Evolutionary conservation across 306 rosid genomes (phyloP).

Genomic region (Clitoria ternatea): DNA sequence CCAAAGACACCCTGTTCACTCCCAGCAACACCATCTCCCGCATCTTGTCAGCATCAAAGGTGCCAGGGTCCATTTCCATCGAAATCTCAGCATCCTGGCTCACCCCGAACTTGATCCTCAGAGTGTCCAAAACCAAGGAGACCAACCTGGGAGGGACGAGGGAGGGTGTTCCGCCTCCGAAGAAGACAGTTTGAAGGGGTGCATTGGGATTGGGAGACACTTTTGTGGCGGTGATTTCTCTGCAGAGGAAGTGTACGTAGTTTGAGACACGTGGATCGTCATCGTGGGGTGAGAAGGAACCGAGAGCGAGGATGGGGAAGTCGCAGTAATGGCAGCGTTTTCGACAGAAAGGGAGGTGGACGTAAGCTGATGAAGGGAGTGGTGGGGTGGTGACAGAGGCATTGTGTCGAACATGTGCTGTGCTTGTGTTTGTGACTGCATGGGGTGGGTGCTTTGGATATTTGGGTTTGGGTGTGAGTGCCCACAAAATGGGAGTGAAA

Average conservation of each 20-base stretch:
- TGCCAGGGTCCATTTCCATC: constrained; percentile 97
- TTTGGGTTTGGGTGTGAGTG: constrained; percentile 40
- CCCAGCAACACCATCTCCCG: constrained; percentile 54
- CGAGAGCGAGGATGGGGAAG: constrained; percentile 91
- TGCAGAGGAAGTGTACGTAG: constrained; percentile 60
- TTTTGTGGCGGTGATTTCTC: constrained; percentile 73
- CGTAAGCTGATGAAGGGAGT: constrained; percentile 68
- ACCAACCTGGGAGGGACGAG: constrained; percentile 80
- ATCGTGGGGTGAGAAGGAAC: constrained; percentile 50
- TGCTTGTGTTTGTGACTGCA: constrained; percentile 5
- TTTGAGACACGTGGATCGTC: constrained; percentile 70
- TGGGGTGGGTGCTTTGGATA: not conserved
- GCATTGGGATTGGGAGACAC: constrained; percentile 8
- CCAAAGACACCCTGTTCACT: constrained; percentile 86
- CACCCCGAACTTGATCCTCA: constrained; percentile 60
- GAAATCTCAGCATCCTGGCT: constrained; percentile 61
- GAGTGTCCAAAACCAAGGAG: constrained; percentile 44
- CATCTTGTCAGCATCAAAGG: constrained; percentile 71
- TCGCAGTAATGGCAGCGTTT: constrained; percentile 96
- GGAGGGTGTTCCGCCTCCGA: constrained; percentile 94
- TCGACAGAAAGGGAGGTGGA: constrained; percentile 96
- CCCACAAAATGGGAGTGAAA: constrained; percentile 49
- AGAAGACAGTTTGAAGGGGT: constrained; percentile 76
- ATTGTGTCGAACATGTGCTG: constrained; percentile 66
- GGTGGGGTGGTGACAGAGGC: constrained; percentile 33